These are phyloP conservation scores for Closterium sp. DNA, from an alignment of 139 green algal species.

Conservation along the genomic window DNA sequence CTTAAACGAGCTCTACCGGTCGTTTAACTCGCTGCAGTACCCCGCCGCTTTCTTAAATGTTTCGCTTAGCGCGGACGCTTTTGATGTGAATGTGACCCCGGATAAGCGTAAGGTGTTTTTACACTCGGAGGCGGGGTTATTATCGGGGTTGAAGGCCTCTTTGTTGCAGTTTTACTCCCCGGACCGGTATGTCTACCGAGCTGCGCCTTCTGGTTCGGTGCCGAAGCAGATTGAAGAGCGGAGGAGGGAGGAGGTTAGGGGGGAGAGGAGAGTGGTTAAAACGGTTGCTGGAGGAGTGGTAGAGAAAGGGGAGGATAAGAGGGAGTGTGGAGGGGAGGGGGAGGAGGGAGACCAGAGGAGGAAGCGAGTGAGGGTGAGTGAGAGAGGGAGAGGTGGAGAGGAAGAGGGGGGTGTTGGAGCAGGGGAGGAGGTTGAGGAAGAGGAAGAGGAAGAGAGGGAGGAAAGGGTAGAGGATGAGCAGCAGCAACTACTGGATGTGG, in stretches of 20 bases:
- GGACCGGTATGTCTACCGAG: conserved; percentile 3
- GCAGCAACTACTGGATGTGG: too few relatives aligned
- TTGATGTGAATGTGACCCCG: conserved; percentile 93
- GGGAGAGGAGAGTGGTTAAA: neutral
- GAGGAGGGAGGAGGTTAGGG: neutral
- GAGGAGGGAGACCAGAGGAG: conserved; percentile 17
- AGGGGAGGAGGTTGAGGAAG: conserved; percentile 15
- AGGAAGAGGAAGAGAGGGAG: neutral
- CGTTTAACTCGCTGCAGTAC: conserved; percentile 33
- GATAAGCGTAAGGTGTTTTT: conserved; percentile 75
- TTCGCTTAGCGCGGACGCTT: conserved; percentile 66
- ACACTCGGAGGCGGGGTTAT: conserved; percentile 54
- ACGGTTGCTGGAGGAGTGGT: neutral
- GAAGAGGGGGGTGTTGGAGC: conserved; percentile 18
- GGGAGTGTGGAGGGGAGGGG: neutral
- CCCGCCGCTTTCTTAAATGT: conserved; percentile 71
- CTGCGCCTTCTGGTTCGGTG: conserved; percentile 5
- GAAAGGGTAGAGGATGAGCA: too few relatives aligned
- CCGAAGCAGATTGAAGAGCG: neutral
- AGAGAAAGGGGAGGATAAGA: neutral
- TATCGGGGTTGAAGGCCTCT: conserved; percentile 62
- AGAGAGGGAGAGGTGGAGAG: conserved; percentile 1
- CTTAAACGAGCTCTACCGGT: conserved; percentile 43
- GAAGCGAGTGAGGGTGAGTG: conserved; percentile 1
- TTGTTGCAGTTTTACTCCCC: conserved; percentile 65